Percentiles rank a stretch among this genome's conserved stretches.
Conservation (phyloP, 2,329 filamentous ascomycete species). For the Clarireedia sp. region DNA sequence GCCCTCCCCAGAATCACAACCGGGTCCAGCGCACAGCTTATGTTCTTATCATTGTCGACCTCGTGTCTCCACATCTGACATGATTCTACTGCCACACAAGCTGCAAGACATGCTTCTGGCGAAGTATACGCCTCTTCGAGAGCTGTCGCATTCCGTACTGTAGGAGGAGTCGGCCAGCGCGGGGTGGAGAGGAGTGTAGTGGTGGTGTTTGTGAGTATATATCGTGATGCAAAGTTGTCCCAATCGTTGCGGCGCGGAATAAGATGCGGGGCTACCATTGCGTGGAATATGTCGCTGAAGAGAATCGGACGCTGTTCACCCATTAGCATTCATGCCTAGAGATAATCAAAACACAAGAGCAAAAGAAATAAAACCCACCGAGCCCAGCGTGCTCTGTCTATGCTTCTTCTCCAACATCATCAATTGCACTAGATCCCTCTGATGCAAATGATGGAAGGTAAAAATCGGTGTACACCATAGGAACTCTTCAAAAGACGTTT, state of each 20-base stretch:
- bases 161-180: neutral
- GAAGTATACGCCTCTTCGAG: neutral
- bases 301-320: neutral
- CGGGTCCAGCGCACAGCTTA: neutral
- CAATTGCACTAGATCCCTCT: slow-evolving; percentile 6
- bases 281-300: neutral
- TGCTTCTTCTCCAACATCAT: neutral
- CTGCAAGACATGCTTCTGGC: slow-evolving; percentile 1
- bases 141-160: neutral
- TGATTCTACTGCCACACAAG: neutral
- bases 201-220: neutral
- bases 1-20: neutral
- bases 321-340: neutral
- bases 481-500: slow-evolving; percentile 8
- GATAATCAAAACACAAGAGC: neutral
- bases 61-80: slow-evolving; percentile 7
- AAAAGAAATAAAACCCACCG: neutral
- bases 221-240: slow-evolving; percentile 11
- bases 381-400: neutral
- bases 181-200: neutral
- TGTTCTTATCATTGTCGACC: neutral
- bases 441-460: slow-evolving; percentile 13
- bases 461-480: slow-evolving; percentile 11
- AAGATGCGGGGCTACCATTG: neutral
- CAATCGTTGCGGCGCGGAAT: neutral